phyloP scores from a whole-genome alignment of 768 basidiomycete genomes.

The Ramaria rubella region DNA sequence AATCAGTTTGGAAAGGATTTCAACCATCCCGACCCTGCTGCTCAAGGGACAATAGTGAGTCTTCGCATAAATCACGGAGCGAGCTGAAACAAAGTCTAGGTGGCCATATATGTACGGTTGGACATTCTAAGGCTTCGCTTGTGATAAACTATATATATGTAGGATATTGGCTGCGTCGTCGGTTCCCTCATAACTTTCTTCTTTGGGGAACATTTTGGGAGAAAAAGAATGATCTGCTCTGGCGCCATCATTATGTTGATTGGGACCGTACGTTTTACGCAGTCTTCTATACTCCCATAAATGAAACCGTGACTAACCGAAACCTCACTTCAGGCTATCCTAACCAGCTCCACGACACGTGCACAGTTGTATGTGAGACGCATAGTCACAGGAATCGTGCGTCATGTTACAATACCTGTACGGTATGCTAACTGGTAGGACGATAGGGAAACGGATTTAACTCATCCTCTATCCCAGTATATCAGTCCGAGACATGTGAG shows the following conservation, averaged over 20 bases:
- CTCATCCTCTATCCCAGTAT: slow-evolving; percentile 35
- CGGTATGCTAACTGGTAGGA: background rate
- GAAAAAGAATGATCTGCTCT: slow-evolving; percentile 35
- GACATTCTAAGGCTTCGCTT: background rate
- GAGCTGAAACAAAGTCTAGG: slow-evolving; percentile 9
- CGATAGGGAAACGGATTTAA: slow-evolving; percentile 39
- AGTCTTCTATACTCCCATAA: no score
- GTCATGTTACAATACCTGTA: no score
- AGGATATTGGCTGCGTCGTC: slow-evolving; percentile 36
- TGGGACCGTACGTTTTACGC: slow-evolving; percentile 30
- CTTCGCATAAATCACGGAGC: background rate
- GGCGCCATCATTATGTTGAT: slow-evolving; percentile 33
- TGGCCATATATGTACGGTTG: slow-evolving; percentile 30
- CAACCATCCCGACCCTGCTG: slow-evolving; percentile 30
- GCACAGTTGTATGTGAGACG: slow-evolving; percentile 34
- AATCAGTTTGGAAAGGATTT: slow-evolving; percentile 37
- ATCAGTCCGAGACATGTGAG: slow-evolving; percentile 35
- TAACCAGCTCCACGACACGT: slow-evolving; percentile 34
- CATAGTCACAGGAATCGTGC: slow-evolving; percentile 32
- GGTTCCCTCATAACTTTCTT: slow-evolving; percentile 34
- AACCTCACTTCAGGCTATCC: slow-evolving; percentile 27
- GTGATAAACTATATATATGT: background rate
- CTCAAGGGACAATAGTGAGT: slow-evolving; percentile 35
- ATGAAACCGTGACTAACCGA: no score
- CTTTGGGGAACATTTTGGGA: slow-evolving; percentile 32